These are phyloP conservation scores for Nicotiana undulata DNA, from an alignment of 257 asterid species.

Conservation along the genomic window DNA sequence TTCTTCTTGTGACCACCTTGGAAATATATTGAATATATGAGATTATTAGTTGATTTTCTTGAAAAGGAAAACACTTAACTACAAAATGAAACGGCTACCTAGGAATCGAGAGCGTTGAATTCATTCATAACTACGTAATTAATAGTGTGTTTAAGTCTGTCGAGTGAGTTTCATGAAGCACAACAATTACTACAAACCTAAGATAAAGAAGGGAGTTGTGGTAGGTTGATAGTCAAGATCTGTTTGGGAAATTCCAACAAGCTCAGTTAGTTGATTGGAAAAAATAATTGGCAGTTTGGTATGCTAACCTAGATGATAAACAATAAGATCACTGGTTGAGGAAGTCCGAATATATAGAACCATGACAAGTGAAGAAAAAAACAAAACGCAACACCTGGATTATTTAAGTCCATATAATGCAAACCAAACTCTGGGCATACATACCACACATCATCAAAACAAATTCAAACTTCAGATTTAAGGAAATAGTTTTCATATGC, in stretches of 20 bases:
- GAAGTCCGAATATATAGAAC: background rate
- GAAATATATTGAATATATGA: too few relatives aligned
- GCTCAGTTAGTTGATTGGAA: background rate
- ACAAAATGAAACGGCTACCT: background rate
- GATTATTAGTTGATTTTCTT: background rate
- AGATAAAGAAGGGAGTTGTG: background rate
- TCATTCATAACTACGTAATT: too few relatives aligned
- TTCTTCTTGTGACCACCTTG: too few relatives aligned
- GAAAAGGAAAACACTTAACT: background rate
- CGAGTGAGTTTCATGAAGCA: background rate
- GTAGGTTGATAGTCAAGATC: too few relatives aligned
- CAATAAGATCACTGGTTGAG: background rate
- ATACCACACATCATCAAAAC: background rate
- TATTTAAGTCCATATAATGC: background rate
- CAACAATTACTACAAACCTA: too few relatives aligned
- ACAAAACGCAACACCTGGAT: background rate
- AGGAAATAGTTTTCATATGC: background rate
- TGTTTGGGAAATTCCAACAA: too few relatives aligned
- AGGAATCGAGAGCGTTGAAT: background rate
- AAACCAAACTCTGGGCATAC: background rate
- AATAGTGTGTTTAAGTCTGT: background rate
- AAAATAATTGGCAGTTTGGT: background rate
- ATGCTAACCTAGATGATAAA: background rate
- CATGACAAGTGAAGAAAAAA: background rate
- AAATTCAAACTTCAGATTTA: background rate